Evolutionary conservation across 352 stramenopile genomes (phyloP).

Genomic region (Globisporangium cederbergense): DNA sequence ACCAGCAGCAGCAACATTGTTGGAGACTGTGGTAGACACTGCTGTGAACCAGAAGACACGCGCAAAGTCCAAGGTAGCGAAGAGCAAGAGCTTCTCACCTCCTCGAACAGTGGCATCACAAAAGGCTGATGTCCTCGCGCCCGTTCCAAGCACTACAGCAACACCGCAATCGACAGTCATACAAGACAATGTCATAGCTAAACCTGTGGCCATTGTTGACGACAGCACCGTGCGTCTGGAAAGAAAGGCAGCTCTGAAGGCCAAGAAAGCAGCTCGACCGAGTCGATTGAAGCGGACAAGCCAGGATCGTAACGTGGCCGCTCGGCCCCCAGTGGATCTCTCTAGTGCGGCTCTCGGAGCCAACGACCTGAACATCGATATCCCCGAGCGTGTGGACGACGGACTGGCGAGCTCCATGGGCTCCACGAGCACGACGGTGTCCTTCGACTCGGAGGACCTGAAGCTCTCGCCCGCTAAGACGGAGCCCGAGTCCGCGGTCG

Average conservation of each 20-base stretch:
- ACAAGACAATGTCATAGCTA: not conserved
- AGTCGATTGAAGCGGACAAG: not conserved
- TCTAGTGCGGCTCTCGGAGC: not conserved
- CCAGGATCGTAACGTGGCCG: not conserved
- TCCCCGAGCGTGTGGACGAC: constrained; percentile 3
- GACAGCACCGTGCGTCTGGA: not conserved
- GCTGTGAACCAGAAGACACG: not conserved
- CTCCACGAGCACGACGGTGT: constrained; percentile 20
- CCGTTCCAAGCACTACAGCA: not conserved
- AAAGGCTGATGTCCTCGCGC: not conserved
- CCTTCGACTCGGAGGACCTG: constrained; percentile 11
- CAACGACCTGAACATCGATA: constrained; percentile 1
- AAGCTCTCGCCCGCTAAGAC: constrained; percentile 6
- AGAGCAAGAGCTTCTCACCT: not conserved
- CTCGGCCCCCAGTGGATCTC: not conserved
- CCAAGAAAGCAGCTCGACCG: constrained; percentile 1
- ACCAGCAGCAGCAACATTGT: not conserved
- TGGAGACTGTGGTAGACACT: not conserved
- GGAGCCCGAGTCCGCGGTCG: not conserved
- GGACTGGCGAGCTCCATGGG: constrained; percentile 8
- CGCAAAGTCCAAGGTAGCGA: not conserved
- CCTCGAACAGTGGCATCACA: not conserved
- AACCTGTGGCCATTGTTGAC: not conserved
- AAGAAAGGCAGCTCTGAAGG: not conserved
- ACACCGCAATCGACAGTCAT: not conserved